Evolutionary conservation across 2,329 filamentous ascomycete genomes (phyloP).

Genomic region (Paracorniculantispora psalliotae): DNA sequence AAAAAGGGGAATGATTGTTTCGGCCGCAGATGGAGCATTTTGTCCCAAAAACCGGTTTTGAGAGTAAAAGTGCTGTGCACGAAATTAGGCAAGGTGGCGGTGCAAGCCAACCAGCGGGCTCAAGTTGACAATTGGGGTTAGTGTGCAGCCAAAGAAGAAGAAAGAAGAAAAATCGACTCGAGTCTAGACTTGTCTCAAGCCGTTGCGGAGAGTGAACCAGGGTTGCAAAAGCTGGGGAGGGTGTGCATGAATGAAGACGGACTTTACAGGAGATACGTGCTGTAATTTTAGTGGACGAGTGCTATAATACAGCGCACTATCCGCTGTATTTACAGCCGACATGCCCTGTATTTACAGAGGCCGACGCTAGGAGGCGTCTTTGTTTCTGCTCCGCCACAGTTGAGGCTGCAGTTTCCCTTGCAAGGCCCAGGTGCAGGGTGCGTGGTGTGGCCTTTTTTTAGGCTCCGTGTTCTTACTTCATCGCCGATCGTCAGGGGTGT

Average conservation of each 20-base stretch:
- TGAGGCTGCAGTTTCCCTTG: neutral
- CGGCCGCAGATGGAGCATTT: neutral
- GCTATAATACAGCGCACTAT: too few relatives aligned
- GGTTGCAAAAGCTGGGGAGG: neutral
- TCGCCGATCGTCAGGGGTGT: constrained; percentile 9
- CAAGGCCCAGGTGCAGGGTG: neutral
- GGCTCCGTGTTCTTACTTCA: neutral
- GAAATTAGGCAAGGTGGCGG: constrained; percentile 15
- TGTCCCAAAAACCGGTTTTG: neutral
- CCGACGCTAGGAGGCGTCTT: too few relatives aligned
- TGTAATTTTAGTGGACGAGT: neutral
- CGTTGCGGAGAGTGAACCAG: constrained; percentile 1
- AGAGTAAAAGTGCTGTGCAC: neutral
- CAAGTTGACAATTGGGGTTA: neutral
- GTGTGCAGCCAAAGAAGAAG: neutral
- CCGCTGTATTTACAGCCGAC: neutral
- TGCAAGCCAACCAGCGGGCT: constrained; percentile 2
- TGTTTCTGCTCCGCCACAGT: neutral
- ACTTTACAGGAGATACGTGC: neutral
- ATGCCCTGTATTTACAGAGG: neutral
- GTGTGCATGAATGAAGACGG: neutral
- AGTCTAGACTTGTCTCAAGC: constrained; percentile 5
- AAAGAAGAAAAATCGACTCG: neutral
- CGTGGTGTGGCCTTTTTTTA: neutral
- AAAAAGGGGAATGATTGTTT: neutral